Conservation (phyloP, 1,284 basidiomycete species). For the Porodaedalea pini region DNA sequence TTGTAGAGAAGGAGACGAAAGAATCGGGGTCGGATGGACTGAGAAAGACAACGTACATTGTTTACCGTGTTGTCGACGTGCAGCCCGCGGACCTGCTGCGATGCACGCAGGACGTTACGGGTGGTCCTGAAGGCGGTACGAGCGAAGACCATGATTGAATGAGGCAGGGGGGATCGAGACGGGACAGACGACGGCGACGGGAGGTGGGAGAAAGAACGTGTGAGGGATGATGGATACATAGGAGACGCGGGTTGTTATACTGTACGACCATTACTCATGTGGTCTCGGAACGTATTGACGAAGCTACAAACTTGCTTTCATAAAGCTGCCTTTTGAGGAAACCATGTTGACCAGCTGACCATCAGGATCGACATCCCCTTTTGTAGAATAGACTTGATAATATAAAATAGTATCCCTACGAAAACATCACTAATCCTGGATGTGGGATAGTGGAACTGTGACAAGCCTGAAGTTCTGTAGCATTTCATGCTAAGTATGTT, state of each 20-base stretch:
- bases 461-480: too few species aligned
- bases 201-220: background rate
- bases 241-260: too few species aligned
- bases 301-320: background rate
- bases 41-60: slow-evolving; percentile 2
- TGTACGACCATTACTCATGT: too few species aligned
- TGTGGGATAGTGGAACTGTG: too few species aligned
- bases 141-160: background rate
- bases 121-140: too few species aligned
- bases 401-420: too few species aligned
- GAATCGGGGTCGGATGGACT: background rate
- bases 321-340: background rate
- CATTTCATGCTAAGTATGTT: too few species aligned
- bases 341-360: background rate
- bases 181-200: too few species aligned
- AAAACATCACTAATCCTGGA: too few species aligned
- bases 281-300: background rate
- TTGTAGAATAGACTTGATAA: background rate
- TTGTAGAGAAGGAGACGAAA: background rate
- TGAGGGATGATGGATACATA: background rate
- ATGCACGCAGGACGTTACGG: background rate
- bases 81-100: slow-evolving; percentile 5
- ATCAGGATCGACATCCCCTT: too few species aligned
- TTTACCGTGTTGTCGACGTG: slow-evolving; percentile 17
- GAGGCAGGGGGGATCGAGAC: background rate